These are phyloP conservation scores for Fusarium sp. DNA, from an alignment of 2,329 filamentous ascomycete genomes.

Conservation along the genomic window DNA sequence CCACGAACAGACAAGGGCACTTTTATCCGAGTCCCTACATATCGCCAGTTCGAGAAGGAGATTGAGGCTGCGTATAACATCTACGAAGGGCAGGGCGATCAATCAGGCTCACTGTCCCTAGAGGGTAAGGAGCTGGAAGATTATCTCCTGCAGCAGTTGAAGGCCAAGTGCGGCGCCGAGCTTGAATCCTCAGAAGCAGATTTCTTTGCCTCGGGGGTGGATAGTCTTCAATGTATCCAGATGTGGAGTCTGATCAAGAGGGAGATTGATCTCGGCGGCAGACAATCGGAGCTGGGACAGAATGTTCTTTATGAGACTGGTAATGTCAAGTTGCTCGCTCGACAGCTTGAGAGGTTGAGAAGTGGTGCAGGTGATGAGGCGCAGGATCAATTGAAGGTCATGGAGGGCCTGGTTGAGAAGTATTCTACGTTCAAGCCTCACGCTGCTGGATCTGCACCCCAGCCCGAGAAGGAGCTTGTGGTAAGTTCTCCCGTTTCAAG, in stretches of 20 bases:
- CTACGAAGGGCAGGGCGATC: constrained; percentile 29
- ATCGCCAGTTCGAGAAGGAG: constrained; percentile 59
- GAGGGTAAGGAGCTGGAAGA: constrained; percentile 49
- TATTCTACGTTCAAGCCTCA: constrained; percentile 55
- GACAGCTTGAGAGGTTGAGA: constrained; percentile 46
- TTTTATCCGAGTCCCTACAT: constrained; percentile 66
- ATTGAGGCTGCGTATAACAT: constrained; percentile 60
- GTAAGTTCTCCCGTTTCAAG: constrained; percentile 31
- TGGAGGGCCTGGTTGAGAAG: constrained; percentile 55
- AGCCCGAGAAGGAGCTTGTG: constrained; percentile 52
- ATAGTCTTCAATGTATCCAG: constrained; percentile 71
- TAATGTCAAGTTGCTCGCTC: constrained; percentile 31
- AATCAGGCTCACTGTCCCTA: background rate
- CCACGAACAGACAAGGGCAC: constrained; percentile 69
- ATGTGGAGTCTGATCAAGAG: constrained; percentile 67
- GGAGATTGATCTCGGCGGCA: constrained; percentile 63
- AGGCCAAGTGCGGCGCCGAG: constrained; percentile 52
- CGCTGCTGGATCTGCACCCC: constrained; percentile 29
- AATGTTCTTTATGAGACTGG: constrained; percentile 73
- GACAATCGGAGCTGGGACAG: constrained; percentile 59
- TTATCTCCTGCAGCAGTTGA: constrained; percentile 44
- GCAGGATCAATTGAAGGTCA: constrained; percentile 50
- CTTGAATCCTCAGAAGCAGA: constrained; percentile 54
- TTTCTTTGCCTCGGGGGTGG: constrained; percentile 71
- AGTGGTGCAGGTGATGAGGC: constrained; percentile 25